Evolutionary conservation across 495 filamentous ascomycete species (phyloP).

Genomic region (Penicillium antarcticum): DNA sequence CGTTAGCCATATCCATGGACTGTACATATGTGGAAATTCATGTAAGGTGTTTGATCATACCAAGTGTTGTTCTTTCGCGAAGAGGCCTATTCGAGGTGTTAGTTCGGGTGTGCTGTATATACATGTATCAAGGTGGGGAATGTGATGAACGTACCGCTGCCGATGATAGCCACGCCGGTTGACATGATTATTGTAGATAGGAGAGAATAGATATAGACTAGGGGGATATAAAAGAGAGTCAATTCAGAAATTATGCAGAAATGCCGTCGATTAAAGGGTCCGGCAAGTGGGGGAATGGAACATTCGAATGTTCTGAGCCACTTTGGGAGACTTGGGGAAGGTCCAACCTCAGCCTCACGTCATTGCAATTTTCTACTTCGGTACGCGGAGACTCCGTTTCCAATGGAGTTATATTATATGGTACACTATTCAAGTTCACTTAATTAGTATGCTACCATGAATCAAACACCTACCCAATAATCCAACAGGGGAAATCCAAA

Average conservation of each 20-base stretch:
- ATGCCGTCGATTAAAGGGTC: no score
- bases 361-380: background rate
- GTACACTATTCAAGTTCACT: background rate
- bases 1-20: background rate
- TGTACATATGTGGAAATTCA: background rate
- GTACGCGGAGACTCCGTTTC: background rate
- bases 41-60: constrained; percentile 26
- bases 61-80: constrained; percentile 43
- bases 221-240: background rate
- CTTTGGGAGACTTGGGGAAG: constrained; percentile 15
- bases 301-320: background rate
- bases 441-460: background rate
- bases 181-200: constrained; percentile 18
- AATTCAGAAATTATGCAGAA: no score
- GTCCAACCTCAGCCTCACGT: constrained; percentile 14
- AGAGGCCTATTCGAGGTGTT: constrained; percentile 39
- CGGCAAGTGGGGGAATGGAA: no score
- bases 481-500: constrained; percentile 11
- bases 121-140: constrained; percentile 17
- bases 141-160: constrained; percentile 53
- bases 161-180: constrained; percentile 64
- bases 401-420: background rate
- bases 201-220: background rate
- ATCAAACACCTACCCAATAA: background rate
- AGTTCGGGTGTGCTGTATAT: background rate